Percentiles rank a stretch among this genome's conserved stretches.
Conservation (phyloP, 306 rosid genomes). For the Luffa acutangula region DNA sequence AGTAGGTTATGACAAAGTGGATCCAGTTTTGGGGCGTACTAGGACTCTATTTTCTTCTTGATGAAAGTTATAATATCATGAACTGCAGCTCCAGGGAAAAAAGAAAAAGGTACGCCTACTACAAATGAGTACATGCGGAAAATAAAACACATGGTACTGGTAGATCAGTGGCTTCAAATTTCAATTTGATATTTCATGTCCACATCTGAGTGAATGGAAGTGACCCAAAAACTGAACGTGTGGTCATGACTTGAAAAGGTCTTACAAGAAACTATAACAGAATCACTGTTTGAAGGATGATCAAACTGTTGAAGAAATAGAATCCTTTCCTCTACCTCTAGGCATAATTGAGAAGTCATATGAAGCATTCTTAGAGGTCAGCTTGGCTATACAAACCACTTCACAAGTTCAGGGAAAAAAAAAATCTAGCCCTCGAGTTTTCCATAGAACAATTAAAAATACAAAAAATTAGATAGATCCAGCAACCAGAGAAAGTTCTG, state of each 20-base stretch:
- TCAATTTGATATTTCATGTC: background rate
- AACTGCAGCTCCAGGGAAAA: background rate
- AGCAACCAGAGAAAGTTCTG: background rate
- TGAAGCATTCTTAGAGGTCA: too few relatives aligned
- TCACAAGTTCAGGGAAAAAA: too few relatives aligned
- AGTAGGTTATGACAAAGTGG: background rate
- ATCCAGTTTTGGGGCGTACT: background rate
- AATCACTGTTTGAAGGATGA: background rate
- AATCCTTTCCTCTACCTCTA: too few relatives aligned
- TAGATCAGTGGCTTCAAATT: background rate
- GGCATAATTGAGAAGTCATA: too few relatives aligned
- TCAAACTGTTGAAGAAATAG: background rate
- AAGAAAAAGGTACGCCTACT: background rate
- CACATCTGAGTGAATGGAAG: background rate
- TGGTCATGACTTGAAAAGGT: background rate
- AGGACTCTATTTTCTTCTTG: background rate
- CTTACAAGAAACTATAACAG: background rate
- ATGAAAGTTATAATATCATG: too few relatives aligned
- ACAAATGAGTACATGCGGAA: background rate
- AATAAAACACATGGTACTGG: background rate
- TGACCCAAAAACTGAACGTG: background rate
- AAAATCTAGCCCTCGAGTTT: too few relatives aligned
- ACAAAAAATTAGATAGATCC: background rate
- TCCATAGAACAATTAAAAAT: too few relatives aligned
- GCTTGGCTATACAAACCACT: too few relatives aligned